Evolutionary conservation across 768 basidiomycete genomes (phyloP), one percentile per base, ranked within the genome.

Genomic region (Lentinus tigrinus): DNA sequence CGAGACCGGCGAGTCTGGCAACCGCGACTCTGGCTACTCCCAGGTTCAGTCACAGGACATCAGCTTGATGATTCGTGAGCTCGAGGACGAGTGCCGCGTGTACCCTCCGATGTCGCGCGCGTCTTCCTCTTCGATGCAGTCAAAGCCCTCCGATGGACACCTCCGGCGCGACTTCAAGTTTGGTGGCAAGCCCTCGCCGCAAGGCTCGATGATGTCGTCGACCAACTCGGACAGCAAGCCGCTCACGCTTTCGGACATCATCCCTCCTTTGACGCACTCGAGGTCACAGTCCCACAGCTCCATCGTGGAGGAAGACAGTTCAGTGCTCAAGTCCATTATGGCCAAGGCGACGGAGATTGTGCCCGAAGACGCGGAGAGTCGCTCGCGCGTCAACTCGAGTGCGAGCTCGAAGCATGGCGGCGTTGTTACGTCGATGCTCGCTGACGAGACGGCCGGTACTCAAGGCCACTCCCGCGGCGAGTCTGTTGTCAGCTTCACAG

Each of bases 131-230:
- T 73, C 80, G 5, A 72, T 76, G 51, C 66, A 67, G 13, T 78
- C 79, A 23, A 77, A 73, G 19, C 77, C 78, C 2, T 88, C 87
- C 0, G 77, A 87, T 58, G 90, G 89, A 0, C 77, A 85, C 60
- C 78, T 92, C 44, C 85, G 91, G 61, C 79, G 74, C 8, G 81
- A 84, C 21, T 92, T 93, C 80, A 88, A 79, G 66, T 93, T 91
- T 58, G 89, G 90, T 24, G 89, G 88, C 23, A 72, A 69, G 4
- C 67, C 72, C 0, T 60, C 66, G 9, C 54, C 52, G 10, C 39
- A 34, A 48, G 5, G 13, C 23, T 38, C 54, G 27, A 26, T n/a
- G 24, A 3, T 40, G 31, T n/a, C n/a, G n/a, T 58, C 38, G 57
- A 69, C 54, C 16, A 38, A 52, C 26, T 39, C 37, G 24, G 23